phyloP scores from a whole-genome alignment of 768 basidiomycete species.

The Russula abietina region DNA sequence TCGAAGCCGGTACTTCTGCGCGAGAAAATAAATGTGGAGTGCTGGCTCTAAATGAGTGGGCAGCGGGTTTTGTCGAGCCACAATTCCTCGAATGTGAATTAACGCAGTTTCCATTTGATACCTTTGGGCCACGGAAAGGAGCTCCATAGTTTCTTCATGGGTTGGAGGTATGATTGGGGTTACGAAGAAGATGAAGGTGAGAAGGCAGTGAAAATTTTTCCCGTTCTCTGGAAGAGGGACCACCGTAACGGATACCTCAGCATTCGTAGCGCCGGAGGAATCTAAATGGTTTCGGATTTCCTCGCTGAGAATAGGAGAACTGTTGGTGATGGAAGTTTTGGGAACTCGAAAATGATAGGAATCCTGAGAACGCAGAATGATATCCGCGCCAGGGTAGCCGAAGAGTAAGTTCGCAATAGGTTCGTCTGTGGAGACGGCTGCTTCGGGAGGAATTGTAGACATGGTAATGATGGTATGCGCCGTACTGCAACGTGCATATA shows the following conservation, averaged over 20 bases:
- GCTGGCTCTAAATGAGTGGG: not conserved
- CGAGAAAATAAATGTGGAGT: not conserved
- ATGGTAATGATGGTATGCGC: too few relatives aligned
- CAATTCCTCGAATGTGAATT: not conserved
- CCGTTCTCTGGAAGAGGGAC: not conserved
- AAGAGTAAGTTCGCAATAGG: not conserved
- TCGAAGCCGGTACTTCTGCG: not conserved
- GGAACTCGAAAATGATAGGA: conserved; percentile 40
- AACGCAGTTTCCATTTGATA: not conserved
- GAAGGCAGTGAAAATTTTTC: not conserved
- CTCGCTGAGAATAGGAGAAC: conserved; percentile 29
- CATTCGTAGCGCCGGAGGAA: not conserved
- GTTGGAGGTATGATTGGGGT: not conserved
- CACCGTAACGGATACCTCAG: not conserved
- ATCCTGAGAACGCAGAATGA: conserved; percentile 33
- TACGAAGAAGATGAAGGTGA: not conserved
- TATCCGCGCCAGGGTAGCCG: not conserved
- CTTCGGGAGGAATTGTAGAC: not conserved
- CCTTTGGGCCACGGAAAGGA: not conserved
- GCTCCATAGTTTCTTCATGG: not conserved
- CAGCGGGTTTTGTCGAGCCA: not conserved
- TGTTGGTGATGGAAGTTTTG: conserved; percentile 36
- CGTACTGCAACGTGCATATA: too few relatives aligned
- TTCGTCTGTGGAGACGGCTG: not conserved
- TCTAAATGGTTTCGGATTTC: not conserved